phyloP scores from a whole-genome alignment of 75 land plant species.

The Larix kaempferi region DNA sequence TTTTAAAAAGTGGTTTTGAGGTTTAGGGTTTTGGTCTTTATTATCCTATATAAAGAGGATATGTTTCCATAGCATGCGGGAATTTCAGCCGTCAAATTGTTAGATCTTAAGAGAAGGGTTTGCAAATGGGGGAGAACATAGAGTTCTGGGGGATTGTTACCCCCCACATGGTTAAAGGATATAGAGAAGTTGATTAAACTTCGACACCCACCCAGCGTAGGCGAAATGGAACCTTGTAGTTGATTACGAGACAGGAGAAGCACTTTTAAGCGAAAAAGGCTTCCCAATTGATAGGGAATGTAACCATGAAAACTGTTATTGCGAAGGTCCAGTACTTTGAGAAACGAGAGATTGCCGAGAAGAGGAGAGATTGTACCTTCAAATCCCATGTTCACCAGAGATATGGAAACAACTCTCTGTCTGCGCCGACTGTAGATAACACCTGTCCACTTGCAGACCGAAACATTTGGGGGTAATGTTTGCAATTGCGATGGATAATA shows the following conservation, averaged over 20 bases:
- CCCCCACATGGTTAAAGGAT: neutral
- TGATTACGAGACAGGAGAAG: conserved; percentile 19
- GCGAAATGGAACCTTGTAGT: conserved; percentile 24
- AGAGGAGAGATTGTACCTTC: conserved; percentile 11
- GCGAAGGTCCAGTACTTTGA: conserved; percentile 9
- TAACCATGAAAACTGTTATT: conserved; percentile 17
- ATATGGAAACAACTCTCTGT: conserved; percentile 4
- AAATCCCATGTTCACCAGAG: conserved; percentile 5
- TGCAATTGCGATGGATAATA: neutral
- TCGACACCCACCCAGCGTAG: neutral
- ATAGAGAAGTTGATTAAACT: neutral
- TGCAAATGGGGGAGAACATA: neutral
- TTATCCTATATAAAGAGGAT: no score
- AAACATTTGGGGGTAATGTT: neutral
- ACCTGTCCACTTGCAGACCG: neutral
- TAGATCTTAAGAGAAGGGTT: neutral
- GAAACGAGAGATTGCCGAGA: neutral
- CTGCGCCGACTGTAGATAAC: neutral
- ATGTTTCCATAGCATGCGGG: neutral
- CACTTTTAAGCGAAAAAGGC: neutral
- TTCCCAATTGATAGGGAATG: conserved; percentile 14
- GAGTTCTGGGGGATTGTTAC: neutral
- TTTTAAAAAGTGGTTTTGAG: no score
- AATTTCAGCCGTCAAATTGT: neutral
- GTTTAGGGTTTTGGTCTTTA: no score